A percentile compares a stretch with the other conserved stretches of the same genome.
Evolutionary conservation across 306 rosid species (phyloP).

Genomic region (Malus sieversii): DNA sequence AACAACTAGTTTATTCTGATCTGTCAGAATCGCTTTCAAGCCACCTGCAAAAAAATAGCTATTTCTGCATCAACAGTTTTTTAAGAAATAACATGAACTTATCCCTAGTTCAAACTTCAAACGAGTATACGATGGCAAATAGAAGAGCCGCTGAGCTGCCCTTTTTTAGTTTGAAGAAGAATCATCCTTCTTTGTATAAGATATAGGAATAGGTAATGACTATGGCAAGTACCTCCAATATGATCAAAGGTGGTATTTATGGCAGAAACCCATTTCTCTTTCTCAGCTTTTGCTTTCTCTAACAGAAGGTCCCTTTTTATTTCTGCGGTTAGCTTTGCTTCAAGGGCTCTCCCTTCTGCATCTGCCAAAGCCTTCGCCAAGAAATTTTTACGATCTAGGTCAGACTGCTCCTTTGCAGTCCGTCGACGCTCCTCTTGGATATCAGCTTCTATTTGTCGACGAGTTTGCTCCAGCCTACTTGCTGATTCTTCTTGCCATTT

Average conservation of each 20-base stretch:
- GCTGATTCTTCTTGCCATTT: conserved; percentile 91
- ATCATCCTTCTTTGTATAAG: neutral
- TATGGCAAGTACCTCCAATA: conserved; percentile 68
- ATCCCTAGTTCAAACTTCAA: neutral
- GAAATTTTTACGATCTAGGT: conserved; percentile 88
- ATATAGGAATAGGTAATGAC: neutral
- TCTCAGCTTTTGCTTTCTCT: conserved; percentile 85
- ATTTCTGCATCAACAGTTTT: neutral
- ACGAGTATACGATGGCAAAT: neutral
- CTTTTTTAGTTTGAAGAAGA: neutral
- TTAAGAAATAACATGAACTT: neutral
- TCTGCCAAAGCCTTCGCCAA: conserved; percentile 85
- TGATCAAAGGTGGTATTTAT: conserved; percentile 95
- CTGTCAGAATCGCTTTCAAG: conserved; percentile 80
- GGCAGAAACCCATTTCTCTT: conserved; percentile 95
- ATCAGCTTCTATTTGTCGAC: conserved; percentile 88
- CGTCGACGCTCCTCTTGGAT: conserved; percentile 88
- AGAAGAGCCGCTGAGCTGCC: neutral
- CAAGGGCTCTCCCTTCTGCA: conserved; percentile 94
- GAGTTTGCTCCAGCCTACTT: conserved; percentile 85
- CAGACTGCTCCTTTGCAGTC: conserved; percentile 91
- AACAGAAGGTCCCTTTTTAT: conserved; percentile 72
- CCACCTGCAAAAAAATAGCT: conserved; percentile 63
- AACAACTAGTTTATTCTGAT: conserved; percentile 93
- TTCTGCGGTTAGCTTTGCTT: conserved; percentile 81